Evolutionary conservation across 805 yeast genomes (phyloP), one percentile per base, ranked within the genome.

Genomic region (Jamesozyma hellenica): DNA sequence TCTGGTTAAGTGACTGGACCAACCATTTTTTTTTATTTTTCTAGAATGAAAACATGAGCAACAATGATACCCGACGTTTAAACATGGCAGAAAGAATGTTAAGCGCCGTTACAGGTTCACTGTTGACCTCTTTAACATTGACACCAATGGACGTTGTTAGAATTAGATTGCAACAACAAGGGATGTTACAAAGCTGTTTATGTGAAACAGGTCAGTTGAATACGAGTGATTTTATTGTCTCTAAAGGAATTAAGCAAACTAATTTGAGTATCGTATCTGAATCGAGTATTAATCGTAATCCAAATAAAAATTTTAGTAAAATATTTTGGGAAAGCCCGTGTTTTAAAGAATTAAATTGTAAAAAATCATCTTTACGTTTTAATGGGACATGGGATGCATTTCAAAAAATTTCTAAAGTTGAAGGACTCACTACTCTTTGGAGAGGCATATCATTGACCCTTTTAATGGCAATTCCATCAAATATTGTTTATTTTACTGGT

Each of bases 401-500:
- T 47, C 47, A 63, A 1, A 71, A 73, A 32, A 87, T 90, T 33
- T 71, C 77, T 3, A 61, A 68, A 25, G 66, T 72, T 19, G 98
- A 92, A 60, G 98, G 98, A 0, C 21, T 75, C 0, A 36, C 68
- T 1, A 79, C 95, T 0, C 65, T 92, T 14, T 92, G 96, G 90
- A 67, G 97, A 39, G 98, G 98, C 0, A 68, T 92, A 8, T 74
- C 90, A 0, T 58, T 90, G 25, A 85, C 94, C 0, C 63, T 92
- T 15, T 42, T 82, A 12, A 92, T 92, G 94, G 85, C 96, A 0
- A 71, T 88, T 1, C 98, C 98, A 1, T 74, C 96, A 0, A 92
- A 90, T 50, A 82, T 92, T 44, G 88, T 92, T 5, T 92, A 92
- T 59, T 92, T 86, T 64, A 82, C 94, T 1, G 95, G 96, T 0